These are phyloP conservation scores for Backusella sp. DNA, from an alignment of 192 early-diverging fungal genomes.

Conservation along the genomic window DNA sequence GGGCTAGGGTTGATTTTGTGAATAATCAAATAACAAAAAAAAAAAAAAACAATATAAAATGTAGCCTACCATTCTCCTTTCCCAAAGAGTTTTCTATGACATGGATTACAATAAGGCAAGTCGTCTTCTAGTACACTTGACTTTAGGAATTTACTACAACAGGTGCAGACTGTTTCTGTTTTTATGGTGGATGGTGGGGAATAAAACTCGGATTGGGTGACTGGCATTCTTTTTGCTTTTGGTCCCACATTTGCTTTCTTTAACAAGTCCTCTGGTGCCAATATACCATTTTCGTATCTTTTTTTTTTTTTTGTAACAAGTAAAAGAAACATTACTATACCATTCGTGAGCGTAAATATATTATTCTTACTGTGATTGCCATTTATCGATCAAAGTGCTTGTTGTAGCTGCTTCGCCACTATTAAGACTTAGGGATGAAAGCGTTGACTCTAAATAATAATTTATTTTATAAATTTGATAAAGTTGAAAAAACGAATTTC, in stretches of 20 bases:
- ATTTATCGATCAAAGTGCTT: not conserved
- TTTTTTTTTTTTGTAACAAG: not conserved
- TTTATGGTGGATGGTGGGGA: not conserved
- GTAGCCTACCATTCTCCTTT: conserved; percentile 5
- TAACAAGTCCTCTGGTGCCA: not conserved
- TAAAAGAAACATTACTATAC: no score
- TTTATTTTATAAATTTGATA: not conserved
- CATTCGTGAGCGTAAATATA: no score
- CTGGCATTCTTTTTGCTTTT: conserved; percentile 2
- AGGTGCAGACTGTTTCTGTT: not conserved
- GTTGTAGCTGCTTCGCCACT: not conserved
- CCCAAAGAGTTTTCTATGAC: conserved; percentile 6
- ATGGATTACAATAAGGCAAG: conserved; percentile 18
- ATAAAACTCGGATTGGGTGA: conserved; percentile 6
- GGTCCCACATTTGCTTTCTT: conserved; percentile 13
- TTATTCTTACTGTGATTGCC: conserved; percentile 33
- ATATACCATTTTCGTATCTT: conserved; percentile 12
- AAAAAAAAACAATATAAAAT: not conserved
- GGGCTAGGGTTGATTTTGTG: conserved; percentile 1
- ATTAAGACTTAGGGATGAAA: conserved; percentile 5
- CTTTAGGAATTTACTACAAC: conserved; percentile 6
- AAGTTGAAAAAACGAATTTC: not conserved
- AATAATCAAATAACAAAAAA: not conserved
- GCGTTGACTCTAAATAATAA: conserved; percentile 14
- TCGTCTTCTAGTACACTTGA: conserved; percentile 15